Conservation (phyloP, 306 rosid genomes). For the Citrullus colocynthis region DNA sequence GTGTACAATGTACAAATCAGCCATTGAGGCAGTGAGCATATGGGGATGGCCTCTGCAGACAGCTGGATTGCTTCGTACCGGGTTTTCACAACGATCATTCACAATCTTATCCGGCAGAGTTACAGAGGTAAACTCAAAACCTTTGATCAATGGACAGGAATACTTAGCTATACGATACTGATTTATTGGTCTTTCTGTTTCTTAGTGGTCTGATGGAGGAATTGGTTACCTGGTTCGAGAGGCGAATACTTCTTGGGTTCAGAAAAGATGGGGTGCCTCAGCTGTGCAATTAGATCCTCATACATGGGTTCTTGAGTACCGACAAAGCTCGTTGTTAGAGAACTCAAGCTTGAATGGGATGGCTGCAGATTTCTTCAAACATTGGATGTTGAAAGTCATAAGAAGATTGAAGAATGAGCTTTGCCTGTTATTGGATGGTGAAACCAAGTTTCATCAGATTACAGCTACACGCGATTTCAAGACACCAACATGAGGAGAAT, state of each 20-base stretch:
- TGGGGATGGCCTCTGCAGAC: constrained; percentile 99
- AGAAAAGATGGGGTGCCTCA: constrained; percentile 56
- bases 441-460: constrained; percentile 13
- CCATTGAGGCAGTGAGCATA: constrained; percentile 49
- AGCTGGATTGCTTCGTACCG: constrained; percentile 60
- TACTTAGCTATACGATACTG: not conserved
- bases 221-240: constrained; percentile 34
- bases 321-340: constrained; percentile 32
- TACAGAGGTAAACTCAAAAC: constrained; percentile 43
- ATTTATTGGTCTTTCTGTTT: constrained; percentile 9
- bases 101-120: constrained; percentile 69
- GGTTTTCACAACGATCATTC: constrained; percentile 43
- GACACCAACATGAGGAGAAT: constrained; percentile 42
- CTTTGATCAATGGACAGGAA: not conserved
- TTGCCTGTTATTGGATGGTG: constrained; percentile 30
- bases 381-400: constrained; percentile 19
- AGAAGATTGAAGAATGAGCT: constrained; percentile 33
- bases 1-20: constrained; percentile 63
- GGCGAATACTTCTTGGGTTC: constrained; percentile 63
- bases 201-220: constrained; percentile 69
- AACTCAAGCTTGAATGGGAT: constrained; percentile 29
- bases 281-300: constrained; percentile 63
- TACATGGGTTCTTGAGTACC: constrained; percentile 85
- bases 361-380: constrained; percentile 29
- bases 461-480: constrained; percentile 5